Evolutionary conservation across 2,329 filamentous ascomycete species (phyloP).

Genomic region (Alternaria tenuissima): DNA sequence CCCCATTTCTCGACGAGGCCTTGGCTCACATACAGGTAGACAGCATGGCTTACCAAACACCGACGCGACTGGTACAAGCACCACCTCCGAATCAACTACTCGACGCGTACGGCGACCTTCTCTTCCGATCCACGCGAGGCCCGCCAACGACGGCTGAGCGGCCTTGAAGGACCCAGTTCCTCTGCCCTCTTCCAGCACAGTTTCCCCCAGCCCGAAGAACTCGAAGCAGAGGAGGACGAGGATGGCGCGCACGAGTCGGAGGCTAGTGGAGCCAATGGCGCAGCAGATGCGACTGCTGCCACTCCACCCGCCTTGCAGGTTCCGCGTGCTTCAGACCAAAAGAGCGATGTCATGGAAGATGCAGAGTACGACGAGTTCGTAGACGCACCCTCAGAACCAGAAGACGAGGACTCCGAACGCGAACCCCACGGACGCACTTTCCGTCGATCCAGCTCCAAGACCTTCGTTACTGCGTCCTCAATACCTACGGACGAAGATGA

Average conservation of each 20-base stretch:
- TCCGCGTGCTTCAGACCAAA: conserved; percentile 38
- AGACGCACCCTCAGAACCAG: conserved; percentile 46
- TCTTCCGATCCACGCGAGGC: conserved; percentile 56
- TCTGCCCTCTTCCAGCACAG: conserved; percentile 51
- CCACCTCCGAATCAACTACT: conserved; percentile 56
- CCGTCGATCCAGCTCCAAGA: conserved; percentile 42
- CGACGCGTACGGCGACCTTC: conserved; percentile 60
- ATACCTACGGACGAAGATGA: conserved; percentile 21
- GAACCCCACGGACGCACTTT: conserved; percentile 17
- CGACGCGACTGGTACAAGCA: conserved; percentile 69
- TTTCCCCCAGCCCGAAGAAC: conserved; percentile 54
- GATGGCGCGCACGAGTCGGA: conserved; percentile 21
- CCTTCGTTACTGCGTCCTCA: conserved; percentile 45
- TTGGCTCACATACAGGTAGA: conserved; percentile 38
- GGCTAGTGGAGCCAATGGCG: conserved; percentile 23
- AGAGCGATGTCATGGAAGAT: conserved; percentile 26
- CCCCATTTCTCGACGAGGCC: conserved; percentile 5
- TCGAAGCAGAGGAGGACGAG: conserved; percentile 41
- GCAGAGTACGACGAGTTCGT: conserved; percentile 23
- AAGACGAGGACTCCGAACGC: conserved; percentile 32
- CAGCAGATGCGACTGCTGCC: conserved; percentile 27
- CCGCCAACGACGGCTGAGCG: conserved; percentile 54
- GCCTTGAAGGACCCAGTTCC: conserved; percentile 52
- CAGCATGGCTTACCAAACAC: conserved; percentile 70
- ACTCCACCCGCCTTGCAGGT: conserved; percentile 41